Evolutionary conservation across 768 basidiomycete genomes (phyloP), one percentile per base, ranked within the genome.

Genomic region (Scleroderma bovista): DNA sequence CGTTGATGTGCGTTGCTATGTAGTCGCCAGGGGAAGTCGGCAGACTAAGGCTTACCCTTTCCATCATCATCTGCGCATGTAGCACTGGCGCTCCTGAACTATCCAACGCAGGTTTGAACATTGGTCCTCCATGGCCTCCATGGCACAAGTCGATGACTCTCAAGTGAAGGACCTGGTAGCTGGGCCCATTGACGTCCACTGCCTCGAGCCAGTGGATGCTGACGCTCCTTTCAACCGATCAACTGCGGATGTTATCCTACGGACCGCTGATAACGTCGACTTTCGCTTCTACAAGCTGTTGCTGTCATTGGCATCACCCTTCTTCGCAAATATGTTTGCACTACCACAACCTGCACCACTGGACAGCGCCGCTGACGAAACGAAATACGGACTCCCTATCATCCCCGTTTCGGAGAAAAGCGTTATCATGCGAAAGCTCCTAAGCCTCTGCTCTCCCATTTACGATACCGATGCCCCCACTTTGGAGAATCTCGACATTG

Each of bases 241-340:
- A 26, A 68, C 69, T 46, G 76, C 77, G 50, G 79, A 82, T 54
- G 65, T 83, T 46, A 73, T 80, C 47, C 64, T 84, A 37, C 74
- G 76, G 46, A 76, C 80, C 9, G 77, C 75, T 44, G 81, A 83
- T 57, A 54, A 65, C 19, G 69, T 72, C 54, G 66, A 72, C 51
- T 83, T 82, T 63, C 72, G 72, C 51, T 74, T 78, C 48, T 77
- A 78, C 71, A 79, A 77, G 55, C 55, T 74, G 36, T 66, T 84
- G 48, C 68, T 85, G 11, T 72, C 77, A 16, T 58, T 80, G 15
- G 75, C 79, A 1, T 85, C 84, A 10, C 70, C 77, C 5, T 75
- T 84, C 60, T 84, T 84, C 54, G 68, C 69, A 43, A 70, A 72
- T 53, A 76, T 81, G 69, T 77, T 84, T 54, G 69, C 72, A 8